phyloP scores from a whole-genome alignment of 1,284 basidiomycete genomes.

The Cutaneotrichosporon spelunceum region DNA sequence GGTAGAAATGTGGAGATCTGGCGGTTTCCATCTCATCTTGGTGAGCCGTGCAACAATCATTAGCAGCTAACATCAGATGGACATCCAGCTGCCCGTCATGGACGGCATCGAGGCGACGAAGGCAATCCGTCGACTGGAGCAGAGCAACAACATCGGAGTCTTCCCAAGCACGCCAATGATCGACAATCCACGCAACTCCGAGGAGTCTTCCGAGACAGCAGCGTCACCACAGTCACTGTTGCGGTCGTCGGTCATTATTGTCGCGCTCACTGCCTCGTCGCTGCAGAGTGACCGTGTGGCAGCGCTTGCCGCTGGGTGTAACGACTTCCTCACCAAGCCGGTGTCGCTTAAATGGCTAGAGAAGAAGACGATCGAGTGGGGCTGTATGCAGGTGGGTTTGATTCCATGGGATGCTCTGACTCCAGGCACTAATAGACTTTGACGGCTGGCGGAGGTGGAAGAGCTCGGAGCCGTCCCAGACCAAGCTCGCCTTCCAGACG shows the following conservation, averaged over 20 bases:
- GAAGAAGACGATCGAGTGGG: slow-evolving; percentile 99
- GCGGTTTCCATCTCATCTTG: slow-evolving; percentile 92
- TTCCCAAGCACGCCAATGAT: slow-evolving; percentile 64
- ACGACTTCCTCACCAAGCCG: slow-evolving; percentile 97
- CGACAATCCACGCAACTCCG: slow-evolving; percentile 53
- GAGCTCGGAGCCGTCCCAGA: slow-evolving; percentile 39
- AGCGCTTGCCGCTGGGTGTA: slow-evolving; percentile 95
- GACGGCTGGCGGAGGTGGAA: slow-evolving; percentile 52
- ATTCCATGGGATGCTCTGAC: slow-evolving; percentile 13
- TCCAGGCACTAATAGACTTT: slow-evolving; percentile 52
- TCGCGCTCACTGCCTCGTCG: slow-evolving; percentile 93
- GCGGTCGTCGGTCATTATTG: slow-evolving; percentile 94
- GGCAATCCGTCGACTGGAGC: slow-evolving; percentile 86
- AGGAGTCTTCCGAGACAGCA: slow-evolving; percentile 3
- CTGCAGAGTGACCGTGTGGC: slow-evolving; percentile 89
- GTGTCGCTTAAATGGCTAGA: slow-evolving; percentile 94
- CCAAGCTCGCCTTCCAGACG: slow-evolving; percentile 42
- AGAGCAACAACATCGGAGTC: slow-evolving; percentile 62
- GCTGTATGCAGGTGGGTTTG: slow-evolving; percentile 52
- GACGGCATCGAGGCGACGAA: slow-evolving; percentile 97
- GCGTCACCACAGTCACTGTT: slow-evolving; percentile 59
- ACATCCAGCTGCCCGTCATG: slow-evolving; percentile 99
- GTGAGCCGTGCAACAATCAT: slow-evolving; percentile 51
- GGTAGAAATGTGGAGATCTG: slow-evolving; percentile 90
- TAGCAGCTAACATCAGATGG: slow-evolving; percentile 66